Base-by-base conservation (phyloP, 2,329 filamentous ascomycete genomes). In the Penicillium sp. region DNA sequence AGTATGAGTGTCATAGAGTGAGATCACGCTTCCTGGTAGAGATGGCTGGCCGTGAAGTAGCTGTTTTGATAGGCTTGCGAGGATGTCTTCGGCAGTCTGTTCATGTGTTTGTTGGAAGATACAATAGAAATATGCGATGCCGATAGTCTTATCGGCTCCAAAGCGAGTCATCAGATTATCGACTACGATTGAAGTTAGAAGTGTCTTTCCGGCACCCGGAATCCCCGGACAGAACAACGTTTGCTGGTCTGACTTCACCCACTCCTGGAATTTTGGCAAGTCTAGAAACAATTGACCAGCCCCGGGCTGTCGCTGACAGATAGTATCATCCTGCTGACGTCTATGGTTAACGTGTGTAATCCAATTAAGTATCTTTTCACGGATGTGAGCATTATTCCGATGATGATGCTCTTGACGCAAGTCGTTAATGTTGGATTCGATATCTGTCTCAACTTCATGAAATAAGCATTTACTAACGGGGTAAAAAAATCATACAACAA, bases 141-240 rank as follows among this genome's bases (percentile, higher is more conserved):
- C 54, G 12, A 56, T 11, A 23, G 18, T 45, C n/a, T 38, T 8
- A 11, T 52, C 38, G 3, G 18, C 7, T n/a, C 6, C 14, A 24
- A 65, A 71, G 2, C 18, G 51, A 9, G 7, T 30, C 2, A 18
- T 16, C 1, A 81, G 64, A 18, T 79, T 7, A 1, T 80, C 66
- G 0, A 81, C 58, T 0, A 76, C 70, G 14, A 74, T 71, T 0
- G 77, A 71, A 0, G 75, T 64, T 0, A 78, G 52, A 5, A 80
- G 77, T 0, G 78, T 81, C 62, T 82, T 82, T 0, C 79, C 78
- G 0, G 77, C 73, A 2, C 79, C 78, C 0, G 78, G 78, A 14
- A 79, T 77, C 0, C 79, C 53, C 11, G 53, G 47, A 24, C 53
- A 56, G 40, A 56, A 56, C 18, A 56, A 16, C n/a, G 28, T 56